Base-by-base conservation (phyloP, 2,329 filamentous ascomycete genomes). In the Stemphylium lycopersici region DNA sequence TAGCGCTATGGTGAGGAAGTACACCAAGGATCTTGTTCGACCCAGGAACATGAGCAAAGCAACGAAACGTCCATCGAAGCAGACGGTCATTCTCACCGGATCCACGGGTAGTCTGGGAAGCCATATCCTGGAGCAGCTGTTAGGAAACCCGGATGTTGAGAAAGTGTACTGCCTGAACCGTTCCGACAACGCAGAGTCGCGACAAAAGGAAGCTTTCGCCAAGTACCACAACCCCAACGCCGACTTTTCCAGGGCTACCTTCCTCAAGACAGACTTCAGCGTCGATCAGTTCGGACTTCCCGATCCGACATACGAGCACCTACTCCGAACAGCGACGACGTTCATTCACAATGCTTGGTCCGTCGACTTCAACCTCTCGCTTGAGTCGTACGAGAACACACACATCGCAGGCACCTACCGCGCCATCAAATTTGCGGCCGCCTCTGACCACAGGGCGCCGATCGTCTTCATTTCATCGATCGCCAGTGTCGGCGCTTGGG, bases 311-410 rank as follows among this genome's bases (percentile, higher is more conserved):
- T 65, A 62, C 50, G 22, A 53, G 24, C 18, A 16, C 0, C 45
- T 71, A 4, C 52, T 49, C 3, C 40, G 43, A 1, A 60, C 49
- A 0, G 65, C 81, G 1, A 76, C 76, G 0, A 65, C 65, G 8
- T 74, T 84, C 22, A 80, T 84, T 26, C 81, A 84, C 69, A 76
- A 75, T 57, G 80, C 82, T 0, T 84, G 82, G 82, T 70, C 79
- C 1, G 82, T 84, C 24, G 83, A 85, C 66, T 85, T 85, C 72
- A 84, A 61, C 8, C 36, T 63, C 1, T 58, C 61, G 1, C 51
- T 68, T 8, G 48, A 57, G 13, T 49, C 57, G 3, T 68, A 65
- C 47, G 60, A 63, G 36, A 22, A 36, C 4, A 55, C 53, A 4
- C 59, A 62, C 22, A 58, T 62, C 18, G 42, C 52, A 1, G 59